phyloP scores from a whole-genome alignment of 495 filamentous ascomycete genomes.

The Hypoxylon fragiforme region DNA sequence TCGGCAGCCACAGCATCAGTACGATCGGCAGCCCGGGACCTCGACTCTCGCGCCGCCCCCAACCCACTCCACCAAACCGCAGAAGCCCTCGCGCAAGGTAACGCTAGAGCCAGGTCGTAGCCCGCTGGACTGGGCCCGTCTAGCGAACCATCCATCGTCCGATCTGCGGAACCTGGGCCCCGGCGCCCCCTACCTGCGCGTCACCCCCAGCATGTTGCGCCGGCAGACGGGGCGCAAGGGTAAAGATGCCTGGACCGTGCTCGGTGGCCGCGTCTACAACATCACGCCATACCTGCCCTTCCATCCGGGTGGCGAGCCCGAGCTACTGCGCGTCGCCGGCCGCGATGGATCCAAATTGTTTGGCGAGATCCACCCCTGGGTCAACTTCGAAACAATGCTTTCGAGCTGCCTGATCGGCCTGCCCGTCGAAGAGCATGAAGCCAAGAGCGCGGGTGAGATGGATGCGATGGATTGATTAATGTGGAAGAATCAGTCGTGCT shows the following conservation, averaged over 20 bases:
- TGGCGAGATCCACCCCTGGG: slow-evolving; percentile 93
- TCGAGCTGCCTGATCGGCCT: slow-evolving; percentile 84
- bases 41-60: slow-evolving; percentile 51
- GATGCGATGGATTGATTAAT: slow-evolving; percentile 70
- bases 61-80: slow-evolving; percentile 49
- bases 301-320: slow-evolving; percentile 88
- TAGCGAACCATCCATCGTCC: slow-evolving; percentile 63
- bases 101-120: slow-evolving; percentile 83
- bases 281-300: slow-evolving; percentile 86
- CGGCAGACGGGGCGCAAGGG: slow-evolving; percentile 76
- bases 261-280: slow-evolving; percentile 90
- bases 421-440: slow-evolving; percentile 76
- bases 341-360: slow-evolving; percentile 79
- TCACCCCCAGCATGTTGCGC: slow-evolving; percentile 79
- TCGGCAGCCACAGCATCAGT: slow-evolving; percentile 32
- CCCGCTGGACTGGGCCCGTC: slow-evolving; percentile 91
- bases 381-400: slow-evolving; percentile 95
- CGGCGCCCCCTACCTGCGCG: slow-evolving; percentile 53
- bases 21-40: slow-evolving; percentile 41
- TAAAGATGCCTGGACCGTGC: slow-evolving; percentile 83
- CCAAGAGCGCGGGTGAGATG: slow-evolving; percentile 40
- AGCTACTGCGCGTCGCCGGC: slow-evolving; percentile 80
- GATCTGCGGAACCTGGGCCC: slow-evolving; percentile 65
- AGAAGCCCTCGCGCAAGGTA: slow-evolving; percentile 60
- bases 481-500: background rate